Base-by-base conservation (phyloP, 192 early-diverging fungal species). In the Anaeromyces robustus region DNA sequence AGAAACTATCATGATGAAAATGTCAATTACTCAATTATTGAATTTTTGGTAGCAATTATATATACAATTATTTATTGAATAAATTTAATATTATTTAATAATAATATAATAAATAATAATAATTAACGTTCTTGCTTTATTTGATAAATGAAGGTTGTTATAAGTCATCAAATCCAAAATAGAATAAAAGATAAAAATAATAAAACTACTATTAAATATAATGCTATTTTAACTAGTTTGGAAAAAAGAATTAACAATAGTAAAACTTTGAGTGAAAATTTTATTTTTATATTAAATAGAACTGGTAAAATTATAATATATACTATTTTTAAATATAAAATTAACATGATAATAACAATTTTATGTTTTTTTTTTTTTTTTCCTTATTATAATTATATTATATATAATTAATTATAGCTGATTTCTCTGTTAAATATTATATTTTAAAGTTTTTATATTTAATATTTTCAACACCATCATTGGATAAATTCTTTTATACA, bases 251-350 rank as follows among this genome's bases (percentile, higher is more conserved):
- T 89, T 32, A 87, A 90, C 32, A 84, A 85, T 30, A 89, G 92
- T 83, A 94, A 93, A 78, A 96, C 94, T 19, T 93, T 98, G 82
- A 88, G 92, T 12, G 95, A 94, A 39, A 98, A 95, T 82, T 82
- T 98, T 29, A 92, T 98, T 78, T 95, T 98, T 83, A 92, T 98
- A 85, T 86, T 98, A 80, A 98, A 98, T 84, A 92, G 96, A 31
- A 92, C 93, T 30, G 92, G 95, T 88, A 90, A 85, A 82, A 84
- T 16, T 28, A 29, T 14, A 28, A 83, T 12, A 31, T 41, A 14
- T 19, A n/a, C n/a, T n/a, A n/a, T n/a, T n/a, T n/a, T n/a, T n/a
- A n/a, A n/a, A n/a, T n/a, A n/a, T n/a, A n/a, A n/a, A n/a, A n/a
- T n/a, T n/a, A n/a, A n/a, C n/a, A n/a, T n/a, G n/a, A n/a, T n/a